Base-by-base conservation (phyloP, 345 rosid genomes). In the Citrus glauca region DNA sequence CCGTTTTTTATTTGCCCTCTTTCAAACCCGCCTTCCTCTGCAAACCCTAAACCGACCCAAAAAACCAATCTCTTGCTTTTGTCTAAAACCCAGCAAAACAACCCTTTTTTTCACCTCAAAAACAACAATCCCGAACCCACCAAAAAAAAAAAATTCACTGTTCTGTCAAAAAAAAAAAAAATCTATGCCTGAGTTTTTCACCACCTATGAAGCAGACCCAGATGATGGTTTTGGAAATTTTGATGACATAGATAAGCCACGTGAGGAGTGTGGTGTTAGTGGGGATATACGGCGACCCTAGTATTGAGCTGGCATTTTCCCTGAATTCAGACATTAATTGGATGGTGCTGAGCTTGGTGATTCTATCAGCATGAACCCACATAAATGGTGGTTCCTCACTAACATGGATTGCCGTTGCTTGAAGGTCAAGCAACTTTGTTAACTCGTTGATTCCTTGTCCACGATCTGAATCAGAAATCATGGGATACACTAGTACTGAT, bases 261-360 rank as follows among this genome's bases (percentile, higher is more conserved):
- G 97, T 0, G 99, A 96, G 66, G 97, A 96, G 94, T 96, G 97
- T 76, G 99, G 99, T 10, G 98, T 96, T 37, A n/a, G 97, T 94
- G 16, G 99, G 99, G 22, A 89, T 96, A 77, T 94, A 82, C 63
- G 99, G 97, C 16, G 97, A 96, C 82, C 82, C 2, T 40, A 40
- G 13, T 40, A 2, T 8, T 9, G 76, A n/a, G 74, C 85, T 25
- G 79, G 84, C 28, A 78, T 84, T 13, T 81, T 80, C 64, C 87
- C 81, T 1, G 85, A 79, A 37, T 84, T 79, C 67, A 68, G 87
- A 25, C 83, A 70, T 63, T 64, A 57, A 19, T 17, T 79, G 30
- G 61, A 79, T 22, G 85, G 83, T 1, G 70, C 77, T 4, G 83
- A 82, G 7, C 16, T 66, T 38, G 81, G 82, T 1, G 69, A 79